A percentile compares a stretch with the other conserved stretches of the same genome.
Conservation (phyloP, 2,329 filamentous ascomycete genomes). For the Corinectria fuckeliana region DNA sequence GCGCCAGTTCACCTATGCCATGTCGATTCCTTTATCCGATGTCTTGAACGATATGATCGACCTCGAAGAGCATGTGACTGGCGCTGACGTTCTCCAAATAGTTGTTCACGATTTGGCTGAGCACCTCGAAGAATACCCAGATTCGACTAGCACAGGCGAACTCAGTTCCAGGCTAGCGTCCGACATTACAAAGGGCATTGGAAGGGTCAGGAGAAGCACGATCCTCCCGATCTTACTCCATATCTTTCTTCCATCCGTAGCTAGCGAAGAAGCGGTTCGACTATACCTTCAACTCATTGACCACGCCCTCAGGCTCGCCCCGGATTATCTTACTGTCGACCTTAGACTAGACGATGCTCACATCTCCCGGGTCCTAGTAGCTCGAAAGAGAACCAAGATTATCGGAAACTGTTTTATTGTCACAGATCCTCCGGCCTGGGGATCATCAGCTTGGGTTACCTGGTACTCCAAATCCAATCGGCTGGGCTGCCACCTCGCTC, state of each 20-base stretch:
- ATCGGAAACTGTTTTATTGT: slow-evolving; percentile 61
- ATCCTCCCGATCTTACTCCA: slow-evolving; percentile 66
- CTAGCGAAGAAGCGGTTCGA: slow-evolving; percentile 29
- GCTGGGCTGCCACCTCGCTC: slow-evolving; percentile 67
- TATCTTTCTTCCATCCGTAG: slow-evolving; percentile 45
- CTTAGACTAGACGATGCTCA: slow-evolving; percentile 60
- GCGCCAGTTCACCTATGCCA: slow-evolving; percentile 70
- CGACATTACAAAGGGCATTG: slow-evolving; percentile 64
- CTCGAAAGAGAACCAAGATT: slow-evolving; percentile 63
- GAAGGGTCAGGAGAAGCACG: slow-evolving; percentile 66
- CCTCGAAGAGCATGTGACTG: slow-evolving; percentile 70
- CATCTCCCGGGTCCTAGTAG: slow-evolving; percentile 56
- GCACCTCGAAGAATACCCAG: slow-evolving; percentile 19
- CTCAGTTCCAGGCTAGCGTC: slow-evolving; percentile 46
- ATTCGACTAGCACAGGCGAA: slow-evolving; percentile 20
- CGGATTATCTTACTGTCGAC: slow-evolving; percentile 69
- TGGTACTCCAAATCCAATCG: slow-evolving; percentile 64
- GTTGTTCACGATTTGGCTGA: slow-evolving; percentile 47
- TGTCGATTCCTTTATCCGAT: slow-evolving; percentile 65
- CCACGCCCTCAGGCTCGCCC: slow-evolving; percentile 66
- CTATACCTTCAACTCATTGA: slow-evolving; percentile 63
- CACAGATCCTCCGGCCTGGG: slow-evolving; percentile 59
- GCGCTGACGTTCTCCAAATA: slow-evolving; percentile 71
- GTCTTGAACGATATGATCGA: slow-evolving; percentile 61
- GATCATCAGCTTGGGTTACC: slow-evolving; percentile 58